Evolutionary conservation across 257 asterid species (phyloP).

Genomic region (Gentiana straminea): DNA sequence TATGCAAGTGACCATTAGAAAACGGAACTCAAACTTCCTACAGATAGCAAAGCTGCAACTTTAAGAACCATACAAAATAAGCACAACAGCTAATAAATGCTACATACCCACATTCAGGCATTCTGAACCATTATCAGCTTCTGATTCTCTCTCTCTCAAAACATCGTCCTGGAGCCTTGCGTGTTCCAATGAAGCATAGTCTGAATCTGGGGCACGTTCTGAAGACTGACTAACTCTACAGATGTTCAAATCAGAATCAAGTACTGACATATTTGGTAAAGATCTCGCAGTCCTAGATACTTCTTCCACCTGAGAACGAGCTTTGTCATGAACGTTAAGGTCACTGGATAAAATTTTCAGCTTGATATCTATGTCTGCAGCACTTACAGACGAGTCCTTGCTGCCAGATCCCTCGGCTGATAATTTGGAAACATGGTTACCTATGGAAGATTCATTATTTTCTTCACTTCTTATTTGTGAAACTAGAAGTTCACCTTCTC

Average conservation of each 20-base stretch:
- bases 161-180: not conserved
- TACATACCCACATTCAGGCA: slow-evolving; percentile 41
- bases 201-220: slow-evolving; percentile 1
- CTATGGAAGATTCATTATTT: slow-evolving; percentile 14
- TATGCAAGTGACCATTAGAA: not conserved
- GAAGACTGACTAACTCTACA: slow-evolving; percentile 11
- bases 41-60: not conserved
- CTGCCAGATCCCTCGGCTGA: slow-evolving; percentile 27
- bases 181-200: not conserved
- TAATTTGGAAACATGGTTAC: slow-evolving; percentile 16
- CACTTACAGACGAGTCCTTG: slow-evolving; percentile 20
- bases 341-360: slow-evolving; percentile 37
- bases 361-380: slow-evolving; percentile 17
- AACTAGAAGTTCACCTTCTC: slow-evolving; percentile 14
- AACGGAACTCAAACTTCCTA: not conserved
- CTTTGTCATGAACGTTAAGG: slow-evolving; percentile 25
- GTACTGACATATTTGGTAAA: slow-evolving; percentile 45
- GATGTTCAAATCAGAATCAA: slow-evolving; percentile 17
- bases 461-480: slow-evolving; percentile 17
- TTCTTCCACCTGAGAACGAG: slow-evolving; percentile 23
- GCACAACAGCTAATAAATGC: not conserved
- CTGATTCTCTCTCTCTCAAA: slow-evolving; percentile 2
- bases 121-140: slow-evolving; percentile 10
- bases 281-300: slow-evolving; percentile 40
- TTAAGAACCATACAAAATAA: slow-evolving; percentile 7